Conservation (phyloP, 2,329 filamentous ascomycete species). For the Chrysoporthe austroafricana region DNA sequence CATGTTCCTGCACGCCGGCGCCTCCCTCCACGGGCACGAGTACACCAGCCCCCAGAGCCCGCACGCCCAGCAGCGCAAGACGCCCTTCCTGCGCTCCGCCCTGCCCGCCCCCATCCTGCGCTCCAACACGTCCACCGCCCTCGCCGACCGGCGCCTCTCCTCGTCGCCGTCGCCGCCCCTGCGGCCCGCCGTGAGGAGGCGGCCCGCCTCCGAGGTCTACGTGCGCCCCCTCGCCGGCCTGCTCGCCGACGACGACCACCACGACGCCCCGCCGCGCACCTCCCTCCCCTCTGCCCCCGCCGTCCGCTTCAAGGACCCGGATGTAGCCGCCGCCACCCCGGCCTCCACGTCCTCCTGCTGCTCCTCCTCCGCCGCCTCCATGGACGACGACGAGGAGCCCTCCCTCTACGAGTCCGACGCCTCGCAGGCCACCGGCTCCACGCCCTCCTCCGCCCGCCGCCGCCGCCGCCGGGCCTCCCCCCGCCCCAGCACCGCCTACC, state of each 20-base stretch:
- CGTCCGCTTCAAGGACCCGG: constrained; percentile 51
- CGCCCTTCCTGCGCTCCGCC: constrained; percentile 49
- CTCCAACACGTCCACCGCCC: constrained; percentile 30
- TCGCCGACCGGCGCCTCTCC: constrained; percentile 1
- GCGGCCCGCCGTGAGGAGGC: constrained; percentile 9
- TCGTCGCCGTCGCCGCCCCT: constrained; percentile 14
- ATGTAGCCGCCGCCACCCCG: constrained; percentile 33
- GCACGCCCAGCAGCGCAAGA: constrained; percentile 38
- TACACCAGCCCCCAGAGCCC: constrained; percentile 48
- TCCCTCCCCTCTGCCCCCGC: constrained; percentile 34
- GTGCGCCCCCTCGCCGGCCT: constrained; percentile 44
- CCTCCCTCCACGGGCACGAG: constrained; percentile 64
- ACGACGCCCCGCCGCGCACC: neutral
- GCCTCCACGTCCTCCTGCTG: neutral
- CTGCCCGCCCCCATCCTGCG: constrained; percentile 42
- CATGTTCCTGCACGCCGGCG: constrained; percentile 65
- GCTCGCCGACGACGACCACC: constrained; percentile 34
- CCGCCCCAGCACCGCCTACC: constrained; percentile 65
- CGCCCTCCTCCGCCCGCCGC: constrained; percentile 3
- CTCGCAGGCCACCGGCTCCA: constrained; percentile 22
- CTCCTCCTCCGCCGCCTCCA: constrained; percentile 29
- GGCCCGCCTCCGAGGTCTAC: constrained; percentile 26
- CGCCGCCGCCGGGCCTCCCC: constrained; percentile 49
- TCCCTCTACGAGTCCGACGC: constrained; percentile 47
- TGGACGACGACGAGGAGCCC: constrained; percentile 53